Evolutionary conservation across 352 stramenopile genomes (phyloP).

Genomic region (Phytophthora hibernalis): DNA sequence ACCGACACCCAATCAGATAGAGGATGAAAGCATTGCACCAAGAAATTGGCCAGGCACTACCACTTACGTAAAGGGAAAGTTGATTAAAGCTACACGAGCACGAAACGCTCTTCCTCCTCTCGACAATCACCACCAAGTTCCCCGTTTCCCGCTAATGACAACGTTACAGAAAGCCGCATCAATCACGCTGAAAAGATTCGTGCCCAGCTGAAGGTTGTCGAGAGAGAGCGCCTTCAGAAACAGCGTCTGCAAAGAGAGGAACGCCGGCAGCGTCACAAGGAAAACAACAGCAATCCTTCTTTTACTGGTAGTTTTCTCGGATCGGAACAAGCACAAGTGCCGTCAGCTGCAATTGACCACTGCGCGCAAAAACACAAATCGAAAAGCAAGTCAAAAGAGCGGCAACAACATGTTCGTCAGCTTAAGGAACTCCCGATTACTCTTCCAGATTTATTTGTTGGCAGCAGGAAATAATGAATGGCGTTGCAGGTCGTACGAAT

Average conservation of each 20-base stretch:
- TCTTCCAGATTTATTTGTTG: slow-evolving; percentile 44
- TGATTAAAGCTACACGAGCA: background rate
- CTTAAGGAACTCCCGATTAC: slow-evolving; percentile 22
- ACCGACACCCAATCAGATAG: slow-evolving; percentile 18
- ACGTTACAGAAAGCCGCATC: slow-evolving; percentile 35
- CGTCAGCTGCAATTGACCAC: no score
- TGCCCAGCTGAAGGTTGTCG: slow-evolving; percentile 43
- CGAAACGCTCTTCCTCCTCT: slow-evolving; percentile 13
- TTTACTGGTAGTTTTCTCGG: slow-evolving; percentile 18
- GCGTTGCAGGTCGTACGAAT: slow-evolving; percentile 10
- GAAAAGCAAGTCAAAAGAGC: slow-evolving; percentile 30
- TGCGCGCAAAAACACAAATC: slow-evolving; percentile 14
- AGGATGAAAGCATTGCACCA: slow-evolving; percentile 14
- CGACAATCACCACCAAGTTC: slow-evolving; percentile 8
- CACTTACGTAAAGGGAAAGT: slow-evolving; percentile 6
- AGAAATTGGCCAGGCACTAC: slow-evolving; percentile 3
- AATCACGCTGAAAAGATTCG: slow-evolving; percentile 53
- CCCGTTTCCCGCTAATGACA: slow-evolving; percentile 14
- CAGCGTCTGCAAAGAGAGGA: slow-evolving; percentile 51
- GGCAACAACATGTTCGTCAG: slow-evolving; percentile 4
- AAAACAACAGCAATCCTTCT: slow-evolving; percentile 13
- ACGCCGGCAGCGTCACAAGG: slow-evolving; percentile 40
- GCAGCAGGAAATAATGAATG: slow-evolving; percentile 14
- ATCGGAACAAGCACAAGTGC: background rate
- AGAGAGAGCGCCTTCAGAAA: slow-evolving; percentile 57